Evolutionary conservation across 164 flowering plant genomes (phyloP).

Genomic region (Dillenia suffruticosa): DNA sequence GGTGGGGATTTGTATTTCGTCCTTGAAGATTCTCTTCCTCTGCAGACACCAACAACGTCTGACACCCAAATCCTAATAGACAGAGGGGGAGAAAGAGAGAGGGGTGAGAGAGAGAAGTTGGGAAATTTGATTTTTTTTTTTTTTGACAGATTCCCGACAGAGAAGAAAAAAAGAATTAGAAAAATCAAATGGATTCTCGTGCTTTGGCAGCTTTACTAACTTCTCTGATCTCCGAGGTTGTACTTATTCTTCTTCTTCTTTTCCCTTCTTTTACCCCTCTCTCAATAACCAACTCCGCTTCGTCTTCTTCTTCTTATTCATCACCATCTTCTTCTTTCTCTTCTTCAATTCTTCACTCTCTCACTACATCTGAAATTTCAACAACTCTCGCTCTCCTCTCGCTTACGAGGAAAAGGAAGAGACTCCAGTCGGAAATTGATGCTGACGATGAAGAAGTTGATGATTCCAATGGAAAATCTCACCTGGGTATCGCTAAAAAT

Average conservation of each 20-base stretch:
- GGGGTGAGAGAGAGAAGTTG: too few relatives aligned
- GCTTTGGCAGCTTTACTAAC: conserved; percentile 48
- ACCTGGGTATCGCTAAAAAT: conserved; percentile 7
- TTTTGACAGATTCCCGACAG: background rate
- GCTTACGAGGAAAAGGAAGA: conserved; percentile 45
- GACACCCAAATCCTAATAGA: too few relatives aligned
- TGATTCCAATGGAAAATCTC: background rate
- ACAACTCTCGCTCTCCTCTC: conserved; percentile 28
- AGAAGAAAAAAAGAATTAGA: background rate
- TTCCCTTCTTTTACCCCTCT: conserved; percentile 28
- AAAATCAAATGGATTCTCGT: conserved; percentile 38
- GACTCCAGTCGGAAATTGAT: conserved; percentile 11
- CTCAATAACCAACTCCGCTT: conserved; percentile 2
- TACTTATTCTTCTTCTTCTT: conserved; percentile 31
- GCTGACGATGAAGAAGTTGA: conserved; percentile 3
- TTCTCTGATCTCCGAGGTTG: conserved; percentile 32
- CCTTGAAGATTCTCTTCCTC: too few relatives aligned
- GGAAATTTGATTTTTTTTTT: too few relatives aligned
- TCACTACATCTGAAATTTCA: conserved; percentile 33
- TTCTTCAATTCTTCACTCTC: conserved; percentile 34
- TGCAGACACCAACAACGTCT: too few relatives aligned
- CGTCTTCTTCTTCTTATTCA: conserved; percentile 1
- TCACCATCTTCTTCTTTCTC: conserved; percentile 13
- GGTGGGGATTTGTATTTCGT: too few relatives aligned
- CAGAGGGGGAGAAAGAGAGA: too few relatives aligned